Conservation (phyloP, 169 alveolate genomes). For the Plasmodium chabaudi region DNA sequence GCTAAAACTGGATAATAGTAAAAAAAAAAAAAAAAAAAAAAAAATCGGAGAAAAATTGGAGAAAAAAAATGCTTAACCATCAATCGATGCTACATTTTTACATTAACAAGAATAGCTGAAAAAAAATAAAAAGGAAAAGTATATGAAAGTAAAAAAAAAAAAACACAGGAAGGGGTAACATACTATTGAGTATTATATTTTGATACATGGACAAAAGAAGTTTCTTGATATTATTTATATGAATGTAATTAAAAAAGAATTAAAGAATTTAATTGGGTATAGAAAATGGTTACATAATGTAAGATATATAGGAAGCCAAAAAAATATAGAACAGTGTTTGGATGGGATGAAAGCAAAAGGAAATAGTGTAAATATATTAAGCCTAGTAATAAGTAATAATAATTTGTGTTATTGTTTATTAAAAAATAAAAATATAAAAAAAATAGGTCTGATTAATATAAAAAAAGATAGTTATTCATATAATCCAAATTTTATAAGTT, state of each 20-base stretch:
- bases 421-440: slow-evolving; percentile 68
- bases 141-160: too few species aligned
- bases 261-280: not conserved
- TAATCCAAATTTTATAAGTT: slow-evolving; percentile 1
- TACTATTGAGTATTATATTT: too few species aligned
- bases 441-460: slow-evolving; percentile 63
- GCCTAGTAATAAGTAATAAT: slow-evolving; percentile 69
- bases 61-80: too few species aligned
- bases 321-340: slow-evolving; percentile 28
- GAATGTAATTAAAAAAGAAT: slow-evolving; percentile 18
- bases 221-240: slow-evolving; percentile 4
- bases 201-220: too few species aligned
- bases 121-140: too few species aligned
- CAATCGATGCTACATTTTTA: too few species aligned
- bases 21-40: too few species aligned
- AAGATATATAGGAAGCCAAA: slow-evolving; percentile 12
- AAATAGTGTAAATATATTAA: slow-evolving; percentile 27
- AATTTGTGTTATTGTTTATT: slow-evolving; percentile 67
- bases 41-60: too few species aligned
- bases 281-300: slow-evolving; percentile 40
- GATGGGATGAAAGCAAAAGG: slow-evolving; percentile 36
- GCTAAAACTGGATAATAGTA: too few species aligned
- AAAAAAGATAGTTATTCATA: slow-evolving; percentile 59
- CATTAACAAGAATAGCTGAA: too few species aligned
- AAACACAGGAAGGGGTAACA: too few species aligned